Evolutionary conservation across 768 basidiomycete species (phyloP), one percentile per base, ranked within the genome.

Genomic region (Leccinum longicurvipes): DNA sequence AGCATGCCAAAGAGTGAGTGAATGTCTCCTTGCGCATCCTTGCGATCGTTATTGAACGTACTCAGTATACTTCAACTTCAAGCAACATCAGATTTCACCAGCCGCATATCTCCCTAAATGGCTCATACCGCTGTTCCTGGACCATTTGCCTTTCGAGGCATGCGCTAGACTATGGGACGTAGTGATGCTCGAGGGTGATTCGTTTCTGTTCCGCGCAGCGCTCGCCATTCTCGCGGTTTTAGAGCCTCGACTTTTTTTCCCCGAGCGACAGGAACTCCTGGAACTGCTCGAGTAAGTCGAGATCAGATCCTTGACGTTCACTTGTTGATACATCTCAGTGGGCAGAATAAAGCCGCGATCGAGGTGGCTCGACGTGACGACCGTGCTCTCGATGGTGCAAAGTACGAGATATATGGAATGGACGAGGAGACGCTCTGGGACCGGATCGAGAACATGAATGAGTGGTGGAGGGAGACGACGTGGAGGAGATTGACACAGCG

Each of bases 401-500:
- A 84, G 66, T 95, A 95, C 68, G 89, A 89, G 64, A 87, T 92
- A 56, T 93, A 94, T 65, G 89, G 89, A 7, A 76, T 91, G 2
- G 86, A 89, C 54, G 93, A 95, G 69, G 91, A 94, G 67, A 81
- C 82, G 1, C 70, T 96, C 14, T 95, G 93, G 87, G 88, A 88
- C 39, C 79, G 86, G 42, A 86, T 96, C 32, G 82, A 87, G 59
- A 77, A 78, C 50, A 89, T 93, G 86, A 84, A 88, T 19, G 91
- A 92, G 39, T 92, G 90, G 91, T 95, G 93, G 93, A 91, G 84
- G 66, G 91, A 93, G 65, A 89, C 84, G 58, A 95, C 92, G 49
- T 96, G 92, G 91, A 83, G 77, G 36, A 76, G 93, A 56, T 73
- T 95, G 53, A 82, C 91, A 63, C 84, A 86, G 60, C 78, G 93